These are phyloP conservation scores for Acanthamoeba rhysodes DNA, from an alignment of 208 protist genomes.

Conservation along the genomic window DNA sequence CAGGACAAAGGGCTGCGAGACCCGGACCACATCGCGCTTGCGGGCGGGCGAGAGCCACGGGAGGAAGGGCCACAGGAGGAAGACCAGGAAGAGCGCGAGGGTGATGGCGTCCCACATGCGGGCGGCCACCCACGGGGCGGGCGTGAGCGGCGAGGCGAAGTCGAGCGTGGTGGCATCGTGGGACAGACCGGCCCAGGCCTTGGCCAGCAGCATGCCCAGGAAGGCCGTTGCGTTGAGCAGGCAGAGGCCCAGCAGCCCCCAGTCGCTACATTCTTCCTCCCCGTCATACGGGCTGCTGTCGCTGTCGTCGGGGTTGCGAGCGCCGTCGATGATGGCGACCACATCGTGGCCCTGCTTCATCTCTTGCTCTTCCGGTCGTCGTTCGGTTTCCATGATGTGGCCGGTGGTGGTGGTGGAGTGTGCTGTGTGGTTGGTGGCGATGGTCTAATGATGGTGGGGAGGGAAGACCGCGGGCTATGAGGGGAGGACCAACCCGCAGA, in stretches of 20 bases:
- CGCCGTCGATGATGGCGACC: not conserved
- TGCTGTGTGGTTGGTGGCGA: no score
- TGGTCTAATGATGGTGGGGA: not conserved
- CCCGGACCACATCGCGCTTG: not conserved
- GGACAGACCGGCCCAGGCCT: not conserved
- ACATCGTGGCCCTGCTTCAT: not conserved
- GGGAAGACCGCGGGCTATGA: not conserved
- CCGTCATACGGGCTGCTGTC: not conserved
- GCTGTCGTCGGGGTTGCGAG: not conserved
- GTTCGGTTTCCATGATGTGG: not conserved
- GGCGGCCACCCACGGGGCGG: not conserved
- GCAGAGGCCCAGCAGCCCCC: not conserved
- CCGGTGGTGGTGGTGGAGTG: not conserved
- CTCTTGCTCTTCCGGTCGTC: not conserved
- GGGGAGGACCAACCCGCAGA: not conserved
- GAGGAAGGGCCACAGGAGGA: slow-evolving; percentile 51
- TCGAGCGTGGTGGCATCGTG: not conserved
- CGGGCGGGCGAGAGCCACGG: not conserved
- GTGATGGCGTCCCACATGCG: not conserved
- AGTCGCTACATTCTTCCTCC: not conserved
- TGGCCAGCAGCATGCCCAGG: not conserved
- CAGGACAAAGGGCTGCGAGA: slow-evolving; percentile 9
- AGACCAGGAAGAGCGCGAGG: not conserved
- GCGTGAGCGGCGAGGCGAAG: not conserved
- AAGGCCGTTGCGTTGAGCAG: not conserved